phyloP scores from a whole-genome alignment of 2,329 filamentous ascomycete species.

The Aureobasidium subglaciale region DNA sequence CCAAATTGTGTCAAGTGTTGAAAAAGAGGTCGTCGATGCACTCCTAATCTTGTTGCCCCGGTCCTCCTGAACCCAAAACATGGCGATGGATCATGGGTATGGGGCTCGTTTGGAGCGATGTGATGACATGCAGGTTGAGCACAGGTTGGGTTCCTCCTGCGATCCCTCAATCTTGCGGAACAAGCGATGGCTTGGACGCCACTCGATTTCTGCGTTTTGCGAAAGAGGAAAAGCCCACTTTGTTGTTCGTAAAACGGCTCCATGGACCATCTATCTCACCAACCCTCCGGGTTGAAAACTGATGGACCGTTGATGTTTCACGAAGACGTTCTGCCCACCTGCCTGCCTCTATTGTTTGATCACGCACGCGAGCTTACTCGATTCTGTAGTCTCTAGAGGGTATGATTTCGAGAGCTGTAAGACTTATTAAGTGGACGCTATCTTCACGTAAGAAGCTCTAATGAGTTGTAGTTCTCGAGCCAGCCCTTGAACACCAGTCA shows the following conservation, averaged over 20 bases:
- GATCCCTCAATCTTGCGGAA: slow-evolving; percentile 4
- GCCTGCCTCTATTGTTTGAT: slow-evolving; percentile 15
- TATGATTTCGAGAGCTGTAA: neutral
- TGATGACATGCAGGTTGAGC: slow-evolving; percentile 10
- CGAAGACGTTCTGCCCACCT: slow-evolving; percentile 12
- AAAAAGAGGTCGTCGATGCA: neutral
- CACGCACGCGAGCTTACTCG: slow-evolving; percentile 7
- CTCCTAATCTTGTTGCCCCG: neutral
- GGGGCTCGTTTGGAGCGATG: neutral
- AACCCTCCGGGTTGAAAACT: slow-evolving; percentile 3
- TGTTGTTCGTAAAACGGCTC: slow-evolving; percentile 12
- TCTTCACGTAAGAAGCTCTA: neutral
- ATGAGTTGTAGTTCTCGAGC: slow-evolving; percentile 8
- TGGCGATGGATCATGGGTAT: neutral
- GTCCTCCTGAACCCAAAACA: neutral
- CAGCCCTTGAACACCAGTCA: neutral
- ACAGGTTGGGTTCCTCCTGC: neutral
- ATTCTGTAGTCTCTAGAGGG: neutral
- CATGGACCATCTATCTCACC: slow-evolving; percentile 3
- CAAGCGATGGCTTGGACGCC: slow-evolving; percentile 13
- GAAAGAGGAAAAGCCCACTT: neutral
- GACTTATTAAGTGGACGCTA: slow-evolving; percentile 15
- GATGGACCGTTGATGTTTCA: slow-evolving; percentile 15
- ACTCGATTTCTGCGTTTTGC: slow-evolving; percentile 2
- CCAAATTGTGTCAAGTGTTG: neutral